Base-by-base conservation (phyloP, 768 basidiomycete species). In the Naganishia randhawae region DNA sequence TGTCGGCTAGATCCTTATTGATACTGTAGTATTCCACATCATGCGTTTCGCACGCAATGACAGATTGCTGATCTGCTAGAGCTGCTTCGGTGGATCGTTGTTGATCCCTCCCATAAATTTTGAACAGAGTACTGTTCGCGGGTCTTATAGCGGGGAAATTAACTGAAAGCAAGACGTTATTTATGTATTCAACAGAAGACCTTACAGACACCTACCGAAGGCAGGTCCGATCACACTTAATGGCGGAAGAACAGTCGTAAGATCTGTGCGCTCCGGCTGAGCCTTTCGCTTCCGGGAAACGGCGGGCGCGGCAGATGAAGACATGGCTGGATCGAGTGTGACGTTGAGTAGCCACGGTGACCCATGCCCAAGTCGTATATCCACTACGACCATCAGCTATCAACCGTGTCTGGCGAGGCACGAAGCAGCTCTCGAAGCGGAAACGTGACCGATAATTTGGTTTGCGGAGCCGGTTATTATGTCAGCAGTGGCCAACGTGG, bases 41-140 rank as follows among this genome's bases (percentile, higher is more conserved):
- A 32, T 87, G 83, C n/a, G 90, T 89, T 81, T 95, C 92, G 5
- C 89, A 94, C 0, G 86, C 90, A 27, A 95, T 82, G 16, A 90
- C 73, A 11, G 79, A 78, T 27, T 68, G 71, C 53, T 80, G 76
- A 41, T 73, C 72, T 25, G 73, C 66, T 51, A 78, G 35, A 37
- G 73, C 69, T 1, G 31, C n/a, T 9, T 61, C 48, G 5, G 65
- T 52, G 6, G 32, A 33, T 2, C 72, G 71, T 3, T 39, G 61
- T 0, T 69, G 53, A 39, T 75, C 74, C 31, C 75, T 67, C 41
- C 72, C 66, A 62, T 75, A 80, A 7, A 80, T 37, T 9, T 72
- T 76, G 69, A 75, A 80, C 0, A 77, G 73, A 2, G 75, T 80
- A 9, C 39, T 57, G 48, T 76, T 76, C 8, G 74, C 62, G 1